Evolutionary conservation across 2,329 filamentous ascomycete species (phyloP).

Genomic region (Pyrenochaeta sp.): DNA sequence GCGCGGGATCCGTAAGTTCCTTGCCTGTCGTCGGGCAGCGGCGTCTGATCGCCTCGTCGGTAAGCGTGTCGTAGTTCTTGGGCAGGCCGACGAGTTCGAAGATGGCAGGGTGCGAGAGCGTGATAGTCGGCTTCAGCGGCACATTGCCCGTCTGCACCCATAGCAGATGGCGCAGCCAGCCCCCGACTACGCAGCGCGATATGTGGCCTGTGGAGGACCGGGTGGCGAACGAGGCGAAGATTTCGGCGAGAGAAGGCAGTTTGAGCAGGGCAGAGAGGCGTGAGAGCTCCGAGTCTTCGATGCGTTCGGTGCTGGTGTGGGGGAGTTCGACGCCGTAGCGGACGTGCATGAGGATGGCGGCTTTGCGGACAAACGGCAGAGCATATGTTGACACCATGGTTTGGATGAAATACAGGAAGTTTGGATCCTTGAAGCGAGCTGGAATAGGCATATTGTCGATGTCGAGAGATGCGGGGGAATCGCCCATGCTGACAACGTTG

Average conservation of each 20-base stretch:
- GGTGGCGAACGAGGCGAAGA: conserved; percentile 67
- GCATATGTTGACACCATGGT: conserved; percentile 77
- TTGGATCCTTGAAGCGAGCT: conserved; percentile 32
- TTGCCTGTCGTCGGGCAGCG: conserved; percentile 90
- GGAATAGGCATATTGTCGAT: conserved; percentile 34
- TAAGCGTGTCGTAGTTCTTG: conserved; percentile 88
- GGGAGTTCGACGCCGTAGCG: conserved; percentile 90
- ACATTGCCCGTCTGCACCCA: conserved; percentile 46
- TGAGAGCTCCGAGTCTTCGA: conserved; percentile 78
- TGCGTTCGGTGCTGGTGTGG: conserved; percentile 61
- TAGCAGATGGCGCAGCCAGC: conserved; percentile 76
- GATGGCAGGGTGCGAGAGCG: conserved; percentile 82
- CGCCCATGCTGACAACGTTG: conserved; percentile 34
- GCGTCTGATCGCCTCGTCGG: conserved; percentile 86
- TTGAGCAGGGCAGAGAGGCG: conserved; percentile 79
- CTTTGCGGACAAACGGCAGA: conserved; percentile 88
- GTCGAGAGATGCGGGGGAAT: conserved; percentile 31
- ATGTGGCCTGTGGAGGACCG: conserved; percentile 37
- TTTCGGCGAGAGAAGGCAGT: conserved; percentile 79
- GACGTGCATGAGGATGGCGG: conserved; percentile 81
- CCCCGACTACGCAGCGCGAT: conserved; percentile 61
- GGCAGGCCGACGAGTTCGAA: conserved; percentile 93
- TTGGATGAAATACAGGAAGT: conserved; percentile 46
- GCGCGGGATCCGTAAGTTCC: conserved; percentile 86
- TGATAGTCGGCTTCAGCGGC: conserved; percentile 55